Base-by-base conservation (phyloP, 208 protist genomes). In the Lotmaria passim region DNA sequence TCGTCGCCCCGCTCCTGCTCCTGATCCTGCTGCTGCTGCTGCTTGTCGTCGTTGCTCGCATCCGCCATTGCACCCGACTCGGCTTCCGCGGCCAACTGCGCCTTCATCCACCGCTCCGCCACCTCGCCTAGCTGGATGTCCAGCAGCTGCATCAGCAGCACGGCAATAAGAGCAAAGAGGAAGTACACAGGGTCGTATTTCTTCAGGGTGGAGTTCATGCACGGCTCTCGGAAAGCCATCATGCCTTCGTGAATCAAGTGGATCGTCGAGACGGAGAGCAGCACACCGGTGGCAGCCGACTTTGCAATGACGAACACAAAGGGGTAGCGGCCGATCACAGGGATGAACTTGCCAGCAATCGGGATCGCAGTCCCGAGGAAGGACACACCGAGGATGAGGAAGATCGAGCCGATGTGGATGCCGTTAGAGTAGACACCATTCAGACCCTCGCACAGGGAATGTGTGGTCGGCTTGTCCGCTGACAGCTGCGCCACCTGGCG, bases 101-200 rank as follows among this genome's bases (percentile, higher is more conserved):
- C 17, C 51, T 36, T 61, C 51, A 75, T 23, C 82, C 85, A 91
- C 7, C 71, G 57, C 70, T 86, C 70, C 39, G 74, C 62, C 1
- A 81, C 28, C 15, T 64, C 43, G 11, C 77, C 85, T 59, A 91
- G 58, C 56, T 84, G 15, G 33, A 81, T 55, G 58, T 91, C 82
- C 24, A 88, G 33, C 62, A 73, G 50, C 57, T 91, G 82, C 82
- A 92, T 89, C 14, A 87, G 41, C 52, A 92, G 55, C 7, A 64
- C 86, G 3, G 76, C 77, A 63, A 79, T 39, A 39, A 92, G 69
- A 0, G 86, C 82, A 56, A 92, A 81, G 8, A 92, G 57, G 34
- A 92, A 83, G 31, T 75, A 57, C 39, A 73, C 82, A 1, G 83
- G 80, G 33, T 58, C 55, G 62, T 89, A 92, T 34, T 30, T 46